A percentile compares a stretch with the other conserved stretches of the same genome.
phyloP scores from a whole-genome alignment of 768 basidiomycete genomes.

The Russula olivacea region DNA sequence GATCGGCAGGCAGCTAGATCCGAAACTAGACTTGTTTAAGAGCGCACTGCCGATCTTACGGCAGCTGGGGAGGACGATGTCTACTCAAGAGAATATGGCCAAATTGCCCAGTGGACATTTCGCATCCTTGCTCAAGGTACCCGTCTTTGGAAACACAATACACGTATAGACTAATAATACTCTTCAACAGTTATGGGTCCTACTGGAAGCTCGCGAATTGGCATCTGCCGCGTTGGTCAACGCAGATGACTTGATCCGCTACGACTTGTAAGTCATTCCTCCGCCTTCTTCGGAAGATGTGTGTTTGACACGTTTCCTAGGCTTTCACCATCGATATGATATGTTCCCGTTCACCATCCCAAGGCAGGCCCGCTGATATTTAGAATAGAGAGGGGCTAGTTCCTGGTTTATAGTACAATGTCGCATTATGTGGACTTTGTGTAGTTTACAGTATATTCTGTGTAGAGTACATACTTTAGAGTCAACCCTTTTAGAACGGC shows the following conservation, averaged over 20 bases:
- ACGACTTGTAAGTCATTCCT: slow-evolving; percentile 64
- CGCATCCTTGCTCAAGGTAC: slow-evolving; percentile 83
- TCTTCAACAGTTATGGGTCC: slow-evolving; percentile 71
- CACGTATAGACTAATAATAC: slow-evolving; percentile 12
- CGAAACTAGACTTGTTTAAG: slow-evolving; percentile 88
- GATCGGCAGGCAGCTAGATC: slow-evolving; percentile 91
- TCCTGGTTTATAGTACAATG: neutral
- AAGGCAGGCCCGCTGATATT: neutral
- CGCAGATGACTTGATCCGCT: slow-evolving; percentile 80
- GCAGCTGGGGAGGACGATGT: slow-evolving; percentile 89
- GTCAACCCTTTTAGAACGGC: neutral
- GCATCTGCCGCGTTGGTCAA: slow-evolving; percentile 73
- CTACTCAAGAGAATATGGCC: slow-evolving; percentile 58
- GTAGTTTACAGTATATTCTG: neutral
- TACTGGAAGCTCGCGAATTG: slow-evolving; percentile 86
- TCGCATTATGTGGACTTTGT: neutral
- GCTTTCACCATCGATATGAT: slow-evolving; percentile 46
- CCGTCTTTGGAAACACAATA: slow-evolving; percentile 21
- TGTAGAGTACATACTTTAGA: neutral
- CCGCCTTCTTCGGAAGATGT: slow-evolving; percentile 1
- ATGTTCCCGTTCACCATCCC: neutral
- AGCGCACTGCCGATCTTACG: slow-evolving; percentile 90
- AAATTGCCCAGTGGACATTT: slow-evolving; percentile 65
- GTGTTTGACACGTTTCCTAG: slow-evolving; percentile 32
- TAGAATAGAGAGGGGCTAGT: neutral